Evolutionary conservation across 495 filamentous ascomycete genomes (phyloP).

Genomic region (Aspergillus kassunensis): DNA sequence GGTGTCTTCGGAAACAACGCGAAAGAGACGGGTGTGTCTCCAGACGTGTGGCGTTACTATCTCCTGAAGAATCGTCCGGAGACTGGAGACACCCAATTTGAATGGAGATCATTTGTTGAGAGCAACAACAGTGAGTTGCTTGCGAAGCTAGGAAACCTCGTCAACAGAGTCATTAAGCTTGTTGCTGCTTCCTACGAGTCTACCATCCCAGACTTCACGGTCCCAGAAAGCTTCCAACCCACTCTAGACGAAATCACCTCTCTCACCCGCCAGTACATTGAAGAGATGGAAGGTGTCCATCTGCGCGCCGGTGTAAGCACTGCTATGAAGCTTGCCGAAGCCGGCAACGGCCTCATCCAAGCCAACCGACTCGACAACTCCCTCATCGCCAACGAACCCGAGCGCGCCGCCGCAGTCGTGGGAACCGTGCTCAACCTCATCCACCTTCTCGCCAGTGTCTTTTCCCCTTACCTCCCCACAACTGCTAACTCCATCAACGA

Average conservation of each 20-base stretch:
- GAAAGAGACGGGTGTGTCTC: constrained; percentile 78
- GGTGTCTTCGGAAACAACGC: constrained; percentile 53
- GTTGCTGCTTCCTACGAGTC: constrained; percentile 70
- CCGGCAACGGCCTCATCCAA: constrained; percentile 81
- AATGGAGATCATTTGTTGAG: constrained; percentile 79
- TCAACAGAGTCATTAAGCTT: constrained; percentile 91
- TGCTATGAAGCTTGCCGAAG: constrained; percentile 63
- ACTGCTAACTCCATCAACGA: constrained; percentile 69
- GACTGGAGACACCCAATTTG: constrained; percentile 83
- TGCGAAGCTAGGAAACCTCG: constrained; percentile 88
- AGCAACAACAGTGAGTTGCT: constrained; percentile 89
- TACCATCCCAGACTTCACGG: constrained; percentile 62
- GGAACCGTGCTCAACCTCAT: constrained; percentile 79
- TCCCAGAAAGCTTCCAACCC: constrained; percentile 40
- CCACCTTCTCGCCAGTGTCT: constrained; percentile 70
- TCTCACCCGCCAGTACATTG: constrained; percentile 63
- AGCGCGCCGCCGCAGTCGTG: constrained; percentile 69
- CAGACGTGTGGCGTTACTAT: constrained; percentile 93
- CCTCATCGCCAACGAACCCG: constrained; percentile 67
- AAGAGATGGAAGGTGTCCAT: constrained; percentile 68
- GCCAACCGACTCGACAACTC: constrained; percentile 79
- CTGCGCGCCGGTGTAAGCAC: constrained; percentile 69
- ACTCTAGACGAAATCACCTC: constrained; percentile 54
- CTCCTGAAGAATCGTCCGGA: constrained; percentile 85
- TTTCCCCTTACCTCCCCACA: constrained; percentile 80